These are phyloP conservation scores for Isochrysis galbana DNA, from an alignment of 78 protist species.

Conservation along the genomic window DNA sequence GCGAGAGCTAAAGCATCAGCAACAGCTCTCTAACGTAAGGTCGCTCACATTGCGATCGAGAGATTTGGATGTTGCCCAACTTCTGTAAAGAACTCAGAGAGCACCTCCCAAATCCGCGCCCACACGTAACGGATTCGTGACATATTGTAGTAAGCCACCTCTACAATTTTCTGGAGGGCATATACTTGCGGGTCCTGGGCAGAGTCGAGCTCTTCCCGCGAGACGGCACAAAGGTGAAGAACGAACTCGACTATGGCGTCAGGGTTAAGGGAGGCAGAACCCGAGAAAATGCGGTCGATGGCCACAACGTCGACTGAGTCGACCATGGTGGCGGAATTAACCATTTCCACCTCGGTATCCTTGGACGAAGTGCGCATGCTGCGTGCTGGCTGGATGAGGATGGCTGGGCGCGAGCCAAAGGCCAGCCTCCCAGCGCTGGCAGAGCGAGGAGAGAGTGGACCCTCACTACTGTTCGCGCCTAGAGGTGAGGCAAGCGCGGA, in stretches of 20 bases:
- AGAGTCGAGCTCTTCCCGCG: conserved; percentile 75
- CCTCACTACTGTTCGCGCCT: no score
- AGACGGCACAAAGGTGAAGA: conserved; percentile 53
- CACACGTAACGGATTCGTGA: conserved; percentile 90
- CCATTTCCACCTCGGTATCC: background rate
- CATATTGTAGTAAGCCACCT: conserved; percentile 89
- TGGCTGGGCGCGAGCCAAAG: background rate
- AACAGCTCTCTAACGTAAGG: no score
- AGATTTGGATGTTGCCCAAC: conserved; percentile 72
- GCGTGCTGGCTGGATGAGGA: background rate
- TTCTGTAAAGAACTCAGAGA: conserved; percentile 73
- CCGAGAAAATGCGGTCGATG: conserved; percentile 41
- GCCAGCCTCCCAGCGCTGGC: no score
- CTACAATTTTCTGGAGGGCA: conserved; percentile 88
- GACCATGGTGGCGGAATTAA: background rate
- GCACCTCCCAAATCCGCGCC: conserved; percentile 84
- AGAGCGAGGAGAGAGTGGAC: background rate
- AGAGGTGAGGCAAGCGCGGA: background rate
- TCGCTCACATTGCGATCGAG: conserved; percentile 74
- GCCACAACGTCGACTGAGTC: conserved; percentile 6
- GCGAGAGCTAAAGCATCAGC: no score
- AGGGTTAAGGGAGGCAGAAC: background rate
- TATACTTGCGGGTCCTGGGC: conserved; percentile 79
- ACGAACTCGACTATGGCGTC: conserved; percentile 46
- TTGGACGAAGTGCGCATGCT: background rate